Evolutionary conservation across 2,329 filamentous ascomycete species (phyloP).

Genomic region (Penicillium oxalicum): DNA sequence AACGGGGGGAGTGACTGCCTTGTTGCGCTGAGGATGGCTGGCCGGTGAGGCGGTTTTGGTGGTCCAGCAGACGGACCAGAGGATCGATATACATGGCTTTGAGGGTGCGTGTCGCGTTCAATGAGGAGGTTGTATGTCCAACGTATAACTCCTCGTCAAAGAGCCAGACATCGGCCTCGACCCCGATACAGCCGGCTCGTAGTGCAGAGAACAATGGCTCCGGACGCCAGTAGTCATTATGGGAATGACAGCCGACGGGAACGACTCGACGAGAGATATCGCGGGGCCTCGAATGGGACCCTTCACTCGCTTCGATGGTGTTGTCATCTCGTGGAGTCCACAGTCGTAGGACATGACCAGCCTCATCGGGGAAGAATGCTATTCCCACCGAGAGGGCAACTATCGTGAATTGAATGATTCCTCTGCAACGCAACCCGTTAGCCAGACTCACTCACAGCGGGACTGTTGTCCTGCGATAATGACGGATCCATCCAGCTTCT

Average conservation of each 20-base stretch:
- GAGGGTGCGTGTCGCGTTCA: conserved; percentile 46
- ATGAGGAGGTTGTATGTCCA: conserved; percentile 46
- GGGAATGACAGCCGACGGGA: conserved; percentile 50
- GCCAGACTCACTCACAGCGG: too few relatives aligned
- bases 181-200: conserved; percentile 48
- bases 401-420: conserved; percentile 37
- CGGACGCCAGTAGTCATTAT: conserved; percentile 55
- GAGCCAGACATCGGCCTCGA: conserved; percentile 55
- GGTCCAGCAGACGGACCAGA: conserved; percentile 44
- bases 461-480: too few relatives aligned
- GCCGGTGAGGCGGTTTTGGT: conserved; percentile 42
- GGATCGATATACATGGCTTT: conserved; percentile 50
- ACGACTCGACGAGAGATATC: conserved; percentile 47
- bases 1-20: too few relatives aligned
- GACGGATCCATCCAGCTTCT: too few relatives aligned
- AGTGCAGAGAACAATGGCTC: conserved; percentile 53
- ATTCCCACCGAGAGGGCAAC: conserved; percentile 34
- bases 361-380: conserved; percentile 40
- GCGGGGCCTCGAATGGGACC: conserved; percentile 37
- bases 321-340: conserved; percentile 37
- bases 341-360: conserved; percentile 30
- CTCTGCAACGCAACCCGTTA: conserved; percentile 20
- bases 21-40: conserved; percentile 18
- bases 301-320: conserved; percentile 34
- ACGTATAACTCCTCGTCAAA: conserved; percentile 50